Evolutionary conservation across 1,284 basidiomycete genomes (phyloP).

Genomic region (Pseudozyma flocculosa): DNA sequence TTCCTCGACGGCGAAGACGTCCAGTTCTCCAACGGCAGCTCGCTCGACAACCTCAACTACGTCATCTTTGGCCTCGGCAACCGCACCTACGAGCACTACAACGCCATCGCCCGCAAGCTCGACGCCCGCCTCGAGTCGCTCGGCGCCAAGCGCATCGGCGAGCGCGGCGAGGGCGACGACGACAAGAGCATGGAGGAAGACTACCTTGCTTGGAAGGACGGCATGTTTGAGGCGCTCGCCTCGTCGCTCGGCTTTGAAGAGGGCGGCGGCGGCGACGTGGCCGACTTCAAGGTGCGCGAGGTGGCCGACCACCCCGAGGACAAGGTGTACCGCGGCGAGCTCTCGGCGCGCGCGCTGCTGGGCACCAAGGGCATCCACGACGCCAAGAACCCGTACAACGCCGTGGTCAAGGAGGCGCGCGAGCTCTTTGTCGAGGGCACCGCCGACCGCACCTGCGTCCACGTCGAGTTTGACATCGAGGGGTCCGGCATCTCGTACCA

Average conservation of each 20-base stretch:
- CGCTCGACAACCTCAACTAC: constrained; percentile 85
- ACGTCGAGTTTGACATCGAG: constrained; percentile 90
- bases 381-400: constrained; percentile 92
- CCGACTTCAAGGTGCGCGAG: constrained; percentile 90
- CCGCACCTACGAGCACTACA: constrained; percentile 79
- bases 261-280: constrained; percentile 89
- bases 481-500: constrained; percentile 97
- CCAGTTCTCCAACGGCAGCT: constrained; percentile 78
- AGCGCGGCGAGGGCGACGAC: constrained; percentile 93
- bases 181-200: constrained; percentile 99
- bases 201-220: constrained; percentile 99
- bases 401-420: constrained; percentile 73
- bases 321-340: constrained; percentile 56
- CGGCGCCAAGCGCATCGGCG: constrained; percentile 83
- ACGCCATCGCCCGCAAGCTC: constrained; percentile 78
- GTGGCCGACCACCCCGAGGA: constrained; percentile 60
- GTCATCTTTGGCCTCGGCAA: constrained; percentile 94
- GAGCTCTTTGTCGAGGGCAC: constrained; percentile 76
- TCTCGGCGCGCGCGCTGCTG: constrained; percentile 72
- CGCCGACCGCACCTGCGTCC: constrained; percentile 86
- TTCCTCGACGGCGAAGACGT: constrained; percentile 82
- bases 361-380: constrained; percentile 87
- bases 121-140: constrained; percentile 75
- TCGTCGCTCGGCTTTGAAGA: constrained; percentile 83
- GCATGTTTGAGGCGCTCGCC: constrained; percentile 88